Base-by-base conservation (phyloP, 495 filamentous ascomycete species). In the Aspergillus leporis region DNA sequence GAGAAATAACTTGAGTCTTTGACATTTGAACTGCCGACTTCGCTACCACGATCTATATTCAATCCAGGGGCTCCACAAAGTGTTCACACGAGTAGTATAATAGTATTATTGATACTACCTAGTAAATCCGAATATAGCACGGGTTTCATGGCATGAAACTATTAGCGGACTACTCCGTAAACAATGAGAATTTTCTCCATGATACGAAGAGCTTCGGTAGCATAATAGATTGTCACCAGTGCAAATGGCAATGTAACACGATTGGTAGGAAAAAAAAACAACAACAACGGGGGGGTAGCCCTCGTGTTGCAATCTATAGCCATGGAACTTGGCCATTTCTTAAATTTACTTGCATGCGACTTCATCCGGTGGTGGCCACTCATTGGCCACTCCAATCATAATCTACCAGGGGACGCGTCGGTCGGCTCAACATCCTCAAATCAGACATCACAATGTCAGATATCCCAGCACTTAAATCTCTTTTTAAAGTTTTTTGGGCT, bases 261-360 rank as follows among this genome's bases (percentile, higher is more conserved):
- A n/a, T n/a, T n/a, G 25, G 25, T 28, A 28, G 25, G 25, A 6
- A 3, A n/a, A n/a, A n/a, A n/a, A n/a, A n/a, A n/a, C n/a, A n/a
- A n/a, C n/a, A n/a, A n/a, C n/a, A n/a, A n/a, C n/a, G n/a, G n/a
- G n/a, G n/a, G n/a, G n/a, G n/a, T n/a, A n/a, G n/a, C n/a, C n/a
- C 36, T 40, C 36, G 3, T 40, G 36, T 40, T 40, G 36, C 2
- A 40, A 40, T 40, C 16, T 19, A 1, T 23, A 10, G 8, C 19
- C 43, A 47, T 19, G 7, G 19, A 19, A 47, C 43, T 47, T 47
- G 43, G 43, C 43, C 7, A 47, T 47, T 22, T 47, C 43, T 47
- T 47, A 47, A 47, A n/a, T 47, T 22, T 6, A 47, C 43, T 47
- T 23, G 43, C 43, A 47, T 28, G 25, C 25, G 25, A 28, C 25